Evolutionary conservation across 352 stramenopile genomes (phyloP), one percentile per base, ranked within the genome.

Genomic region (Pythium aquatile): DNA sequence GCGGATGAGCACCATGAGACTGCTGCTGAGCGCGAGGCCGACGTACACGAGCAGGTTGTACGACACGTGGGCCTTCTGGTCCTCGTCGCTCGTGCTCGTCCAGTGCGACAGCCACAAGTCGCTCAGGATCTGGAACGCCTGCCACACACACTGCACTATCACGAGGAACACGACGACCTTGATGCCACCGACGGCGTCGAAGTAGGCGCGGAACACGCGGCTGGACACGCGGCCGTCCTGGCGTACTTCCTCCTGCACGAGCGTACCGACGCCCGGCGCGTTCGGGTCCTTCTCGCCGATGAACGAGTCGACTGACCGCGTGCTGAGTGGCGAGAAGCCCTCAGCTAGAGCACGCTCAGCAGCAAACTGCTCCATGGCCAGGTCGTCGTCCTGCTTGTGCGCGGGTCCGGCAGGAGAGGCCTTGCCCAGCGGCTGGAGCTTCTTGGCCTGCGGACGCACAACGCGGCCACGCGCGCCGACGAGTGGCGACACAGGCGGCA

Each of bases 101-200:
- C 95, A 98, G 69, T 93, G 86, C 11, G 85, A 94, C 8, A 99
- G 64, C 89, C 91, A 99, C 63, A 96, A 87, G 55, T 96, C 94
- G 47, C 87, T 95, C 5, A 83, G 39, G 6, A 98, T 79, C 55
- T 85, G 78, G n/a, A 97, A 67, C n/a, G 52, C 63, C 69, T 98
- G 87, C 64, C 88, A 95, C n/a, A 88, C 59, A 33, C 79, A 76
- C 63, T 97, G 97, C 30, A 90, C 72, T 13, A 68, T 17, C 14
- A 86, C 63, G 32, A 91, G 52, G 29, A 83, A 71, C 35, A 84
- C 51, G 1, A 75, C 70, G 30, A 88, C 68, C n/a, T 70, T 65
- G 58, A 76, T 20, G 1, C 82, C 82, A 17, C 82, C 79, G 32
- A 87, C 61, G 8, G 72, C 68, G 14, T 70, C 54, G 48, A 78